phyloP scores from a whole-genome alignment of 441 rosid genomes.

The Omphalea diandra region DNA sequence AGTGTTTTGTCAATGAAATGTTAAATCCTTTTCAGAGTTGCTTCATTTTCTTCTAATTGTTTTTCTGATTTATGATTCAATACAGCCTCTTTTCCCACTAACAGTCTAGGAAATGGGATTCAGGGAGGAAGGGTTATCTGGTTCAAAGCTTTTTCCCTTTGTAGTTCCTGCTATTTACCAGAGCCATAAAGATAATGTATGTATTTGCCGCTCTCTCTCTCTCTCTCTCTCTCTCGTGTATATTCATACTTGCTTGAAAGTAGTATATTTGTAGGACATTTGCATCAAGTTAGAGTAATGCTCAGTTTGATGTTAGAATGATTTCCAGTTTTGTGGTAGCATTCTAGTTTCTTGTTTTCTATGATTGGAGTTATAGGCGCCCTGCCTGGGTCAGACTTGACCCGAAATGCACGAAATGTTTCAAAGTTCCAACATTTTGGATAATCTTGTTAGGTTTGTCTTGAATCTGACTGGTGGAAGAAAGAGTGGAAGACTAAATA shows the following conservation, averaged over 20 bases:
- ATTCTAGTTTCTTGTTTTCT: background rate
- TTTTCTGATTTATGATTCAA: slow-evolving; percentile 22
- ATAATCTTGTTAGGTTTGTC: background rate
- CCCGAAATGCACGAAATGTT: background rate
- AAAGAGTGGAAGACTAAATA: background rate
- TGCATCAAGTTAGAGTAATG: background rate
- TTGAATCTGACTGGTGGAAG: background rate
- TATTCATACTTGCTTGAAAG: background rate
- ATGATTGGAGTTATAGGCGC: background rate
- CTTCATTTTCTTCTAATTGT: slow-evolving; percentile 26
- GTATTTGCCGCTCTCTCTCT: background rate
- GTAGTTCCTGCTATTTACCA: slow-evolving; percentile 9
- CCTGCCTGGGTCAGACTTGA: background rate
- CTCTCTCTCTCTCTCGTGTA: background rate
- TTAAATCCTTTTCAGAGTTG: slow-evolving; percentile 38
- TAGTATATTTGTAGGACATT: background rate
- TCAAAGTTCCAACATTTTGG: background rate
- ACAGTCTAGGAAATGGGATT: slow-evolving; percentile 15
- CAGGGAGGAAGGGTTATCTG: slow-evolving; percentile 8
- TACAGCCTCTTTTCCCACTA: slow-evolving; percentile 17
- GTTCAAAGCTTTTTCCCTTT: slow-evolving; percentile 4
- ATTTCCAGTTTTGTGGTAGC: background rate
- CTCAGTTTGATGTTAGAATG: background rate
- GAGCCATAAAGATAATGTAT: slow-evolving; percentile 1
- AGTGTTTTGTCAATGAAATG: slow-evolving; percentile 52